These are phyloP conservation scores for Ramaria sp. DNA, from an alignment of 768 basidiomycete species.

Conservation along the genomic window DNA sequence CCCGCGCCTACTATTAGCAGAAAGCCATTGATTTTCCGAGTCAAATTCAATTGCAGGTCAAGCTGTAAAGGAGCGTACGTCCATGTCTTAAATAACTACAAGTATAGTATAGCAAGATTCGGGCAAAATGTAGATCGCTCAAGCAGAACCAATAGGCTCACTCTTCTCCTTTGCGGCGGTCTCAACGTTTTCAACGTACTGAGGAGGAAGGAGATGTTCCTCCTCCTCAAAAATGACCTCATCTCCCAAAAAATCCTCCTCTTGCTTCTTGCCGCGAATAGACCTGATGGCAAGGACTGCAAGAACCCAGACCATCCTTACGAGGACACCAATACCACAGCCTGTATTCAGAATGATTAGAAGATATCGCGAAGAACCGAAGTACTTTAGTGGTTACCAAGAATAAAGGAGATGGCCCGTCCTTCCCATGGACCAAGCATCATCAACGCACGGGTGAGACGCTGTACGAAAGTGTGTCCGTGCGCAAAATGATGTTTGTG, in stretches of 20 bases:
- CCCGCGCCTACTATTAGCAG: no score
- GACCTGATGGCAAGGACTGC: slow-evolving; percentile 50
- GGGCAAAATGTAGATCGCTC: background rate
- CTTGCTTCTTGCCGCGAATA: slow-evolving; percentile 31
- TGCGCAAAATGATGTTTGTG: slow-evolving; percentile 16
- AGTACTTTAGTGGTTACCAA: slow-evolving; percentile 34
- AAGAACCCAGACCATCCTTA: slow-evolving; percentile 75
- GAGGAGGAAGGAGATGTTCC: slow-evolving; percentile 40
- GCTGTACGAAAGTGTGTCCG: slow-evolving; percentile 37
- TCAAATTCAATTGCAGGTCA: no score
- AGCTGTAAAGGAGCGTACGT: no score
- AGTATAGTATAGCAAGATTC: no score
- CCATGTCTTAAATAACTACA: no score
- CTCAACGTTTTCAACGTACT: slow-evolving; percentile 25
- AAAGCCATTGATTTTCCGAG: no score
- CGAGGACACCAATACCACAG: slow-evolving; percentile 74
- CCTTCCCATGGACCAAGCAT: slow-evolving; percentile 77
- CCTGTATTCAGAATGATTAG: slow-evolving; percentile 29
- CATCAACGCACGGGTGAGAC: slow-evolving; percentile 57
- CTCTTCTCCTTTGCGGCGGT: slow-evolving; percentile 36
- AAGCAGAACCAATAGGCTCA: background rate
- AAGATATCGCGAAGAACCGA: background rate
- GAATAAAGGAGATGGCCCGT: slow-evolving; percentile 70
- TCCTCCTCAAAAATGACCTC: slow-evolving; percentile 34
- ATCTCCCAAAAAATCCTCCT: slow-evolving; percentile 21